phyloP scores from a whole-genome alignment of 2,329 filamentous ascomycete genomes.

The Stachybotrys chlorohalonatus region DNA sequence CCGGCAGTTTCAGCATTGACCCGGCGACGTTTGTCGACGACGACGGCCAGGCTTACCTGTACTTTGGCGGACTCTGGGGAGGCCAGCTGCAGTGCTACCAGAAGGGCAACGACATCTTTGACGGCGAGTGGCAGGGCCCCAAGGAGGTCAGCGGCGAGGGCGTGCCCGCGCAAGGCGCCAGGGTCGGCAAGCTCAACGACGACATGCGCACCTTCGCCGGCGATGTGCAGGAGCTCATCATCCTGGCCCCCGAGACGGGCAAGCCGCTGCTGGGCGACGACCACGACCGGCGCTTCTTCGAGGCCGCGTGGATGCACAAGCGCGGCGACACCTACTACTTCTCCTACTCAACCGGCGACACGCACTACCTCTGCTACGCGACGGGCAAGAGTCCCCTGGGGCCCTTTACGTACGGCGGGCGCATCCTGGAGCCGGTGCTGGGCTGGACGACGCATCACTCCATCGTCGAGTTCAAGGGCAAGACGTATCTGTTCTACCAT shows the following conservation, averaged over 20 bases:
- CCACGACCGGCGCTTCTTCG: slow-evolving; percentile 69
- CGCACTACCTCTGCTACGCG: slow-evolving; percentile 65
- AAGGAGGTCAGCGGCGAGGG: slow-evolving; percentile 50
- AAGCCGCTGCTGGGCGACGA: slow-evolving; percentile 54
- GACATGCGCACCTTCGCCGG: slow-evolving; percentile 57
- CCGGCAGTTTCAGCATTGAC: slow-evolving; percentile 67
- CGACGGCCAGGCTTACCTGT: slow-evolving; percentile 33
- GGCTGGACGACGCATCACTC: slow-evolving; percentile 80
- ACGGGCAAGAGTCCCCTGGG: slow-evolving; percentile 55
- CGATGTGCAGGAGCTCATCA: slow-evolving; percentile 49
- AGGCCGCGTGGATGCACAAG: slow-evolving; percentile 75
- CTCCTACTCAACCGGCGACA: slow-evolving; percentile 70
- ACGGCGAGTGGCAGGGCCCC: slow-evolving; percentile 42
- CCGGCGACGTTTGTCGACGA: slow-evolving; percentile 65
- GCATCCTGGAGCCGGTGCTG: slow-evolving; percentile 65
- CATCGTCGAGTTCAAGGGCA: slow-evolving; percentile 62
- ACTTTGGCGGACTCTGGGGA: slow-evolving; percentile 75
- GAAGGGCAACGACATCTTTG: slow-evolving; percentile 43
- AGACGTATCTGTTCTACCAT: slow-evolving; percentile 71
- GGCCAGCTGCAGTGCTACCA: slow-evolving; percentile 73
- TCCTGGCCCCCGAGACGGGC: slow-evolving; percentile 54
- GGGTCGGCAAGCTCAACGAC: slow-evolving; percentile 53
- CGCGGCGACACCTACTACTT: slow-evolving; percentile 63
- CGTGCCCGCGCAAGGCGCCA: slow-evolving; percentile 51
- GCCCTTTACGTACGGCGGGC: slow-evolving; percentile 63